Conservation (phyloP, 768 basidiomycete species). For the Xanthoconium purpureum region DNA sequence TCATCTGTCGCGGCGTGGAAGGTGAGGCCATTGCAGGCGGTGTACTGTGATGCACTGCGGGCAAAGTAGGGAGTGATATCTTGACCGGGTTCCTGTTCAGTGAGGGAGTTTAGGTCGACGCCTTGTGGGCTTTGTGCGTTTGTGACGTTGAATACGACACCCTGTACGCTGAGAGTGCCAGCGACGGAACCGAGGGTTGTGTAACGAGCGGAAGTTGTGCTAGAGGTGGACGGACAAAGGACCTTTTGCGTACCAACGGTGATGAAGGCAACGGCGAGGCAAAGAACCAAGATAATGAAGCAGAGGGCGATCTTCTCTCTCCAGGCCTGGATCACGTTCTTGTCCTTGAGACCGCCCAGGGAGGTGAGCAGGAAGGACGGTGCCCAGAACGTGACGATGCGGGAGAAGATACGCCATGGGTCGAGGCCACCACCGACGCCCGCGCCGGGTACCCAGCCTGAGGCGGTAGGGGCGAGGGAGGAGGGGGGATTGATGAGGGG, state of each 20-base stretch:
- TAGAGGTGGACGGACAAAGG: constrained; percentile 69
- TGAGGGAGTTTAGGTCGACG: constrained; percentile 59
- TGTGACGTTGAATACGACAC: constrained; percentile 73
- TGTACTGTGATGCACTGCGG: constrained; percentile 62
- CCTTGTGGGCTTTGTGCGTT: constrained; percentile 40
- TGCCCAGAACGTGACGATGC: constrained; percentile 86
- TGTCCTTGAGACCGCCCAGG: constrained; percentile 78
- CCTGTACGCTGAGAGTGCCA: constrained; percentile 74
- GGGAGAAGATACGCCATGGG: constrained; percentile 81
- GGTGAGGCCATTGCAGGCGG: constrained; percentile 56
- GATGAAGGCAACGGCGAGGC: constrained; percentile 79
- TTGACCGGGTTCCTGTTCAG: constrained; percentile 61
- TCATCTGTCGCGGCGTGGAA: constrained; percentile 71
- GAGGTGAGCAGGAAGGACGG: constrained; percentile 72
- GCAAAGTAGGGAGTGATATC: constrained; percentile 89
- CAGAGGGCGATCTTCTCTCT: constrained; percentile 95
- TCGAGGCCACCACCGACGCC: constrained; percentile 35
- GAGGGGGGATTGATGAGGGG: constrained; percentile 88
- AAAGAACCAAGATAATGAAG: constrained; percentile 77
- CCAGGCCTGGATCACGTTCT: constrained; percentile 84
- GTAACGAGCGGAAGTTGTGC: constrained; percentile 42
- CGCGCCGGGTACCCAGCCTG: constrained; percentile 37
- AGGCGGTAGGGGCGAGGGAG: constrained; percentile 36
- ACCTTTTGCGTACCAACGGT: constrained; percentile 94
- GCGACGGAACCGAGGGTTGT: constrained; percentile 52